These are phyloP conservation scores for Beauveria sp. DNA, from an alignment of 2,329 filamentous ascomycete genomes.

Conservation along the genomic window DNA sequence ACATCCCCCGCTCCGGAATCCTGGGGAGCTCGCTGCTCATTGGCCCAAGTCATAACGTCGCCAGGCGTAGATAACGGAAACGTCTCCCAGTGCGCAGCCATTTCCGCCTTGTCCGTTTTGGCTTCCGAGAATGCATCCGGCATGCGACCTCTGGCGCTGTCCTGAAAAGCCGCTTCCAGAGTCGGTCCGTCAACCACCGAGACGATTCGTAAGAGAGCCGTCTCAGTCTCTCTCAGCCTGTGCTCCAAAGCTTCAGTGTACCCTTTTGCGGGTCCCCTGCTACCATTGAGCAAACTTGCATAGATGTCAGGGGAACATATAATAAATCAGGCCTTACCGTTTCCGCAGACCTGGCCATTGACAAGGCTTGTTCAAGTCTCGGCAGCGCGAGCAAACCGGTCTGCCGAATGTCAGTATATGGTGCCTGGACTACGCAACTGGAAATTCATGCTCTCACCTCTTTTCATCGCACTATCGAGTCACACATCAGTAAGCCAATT, in stretches of 20 bases:
- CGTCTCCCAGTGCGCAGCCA: conserved; percentile 7
- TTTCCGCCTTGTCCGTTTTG: conserved; percentile 2
- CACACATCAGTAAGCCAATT: background rate
- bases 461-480: conserved; percentile 9
- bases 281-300: background rate
- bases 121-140: background rate
- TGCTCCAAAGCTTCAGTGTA: conserved; percentile 36
- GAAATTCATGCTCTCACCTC: background rate
- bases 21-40: background rate
- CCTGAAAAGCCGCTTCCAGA: conserved; percentile 9
- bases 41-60: conserved; percentile 2
- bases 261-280: conserved; percentile 37
- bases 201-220: conserved; percentile 26
- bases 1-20: background rate
- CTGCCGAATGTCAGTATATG: background rate
- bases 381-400: conserved; percentile 14
- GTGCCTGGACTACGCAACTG: too few species aligned
- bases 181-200: background rate
- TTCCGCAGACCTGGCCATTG: conserved; percentile 14
- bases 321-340: conserved; percentile 9
- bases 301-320: too few species aligned
- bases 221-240: conserved; percentile 33
- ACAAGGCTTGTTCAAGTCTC: conserved; percentile 8
- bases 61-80: background rate
- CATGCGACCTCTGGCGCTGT: too few species aligned